Evolutionary conservation across 371 early-diverging fungal species (phyloP), one percentile per base, ranked within the genome.

Genomic region (Blakeslea trispora): DNA sequence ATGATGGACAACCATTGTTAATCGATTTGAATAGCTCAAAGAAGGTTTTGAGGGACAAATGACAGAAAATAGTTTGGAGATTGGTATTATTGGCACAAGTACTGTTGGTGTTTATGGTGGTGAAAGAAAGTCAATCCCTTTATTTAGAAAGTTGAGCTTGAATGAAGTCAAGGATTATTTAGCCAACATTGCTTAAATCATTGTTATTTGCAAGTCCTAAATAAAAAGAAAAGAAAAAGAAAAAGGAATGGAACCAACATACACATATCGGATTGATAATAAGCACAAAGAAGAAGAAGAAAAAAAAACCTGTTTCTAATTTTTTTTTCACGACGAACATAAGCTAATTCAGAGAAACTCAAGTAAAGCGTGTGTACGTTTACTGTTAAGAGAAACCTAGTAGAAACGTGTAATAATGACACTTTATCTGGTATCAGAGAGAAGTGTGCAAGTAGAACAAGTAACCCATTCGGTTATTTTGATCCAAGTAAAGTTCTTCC

Each of bases 1-100:
- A 49, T 34, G 31, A 18, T 17, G 34, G 1, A n/a, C n/a, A n/a
- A n/a, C n/a, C n/a, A n/a, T n/a, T n/a, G n/a, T 18, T 15, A 18
- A 9, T 31, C 22, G 21, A 10, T 39, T 6, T 34, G 42, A 15
- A 6, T 68, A 78, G 46, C 85, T 99, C 41, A 99, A 99, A 78
- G 98, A 99, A 75, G 95, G 96, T 17, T 95, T 94, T 66, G 99
- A 97, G 70, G 98, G 98, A 35, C 88, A 89, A 63, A 92, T 99
- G 92, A 92, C 89, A 31, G 97, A 94, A 63, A 81, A 89, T 53
- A 88, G 89, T 22, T 83, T 99, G 56, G 99, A 99, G 57, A 95
- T 99, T 69, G 99, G 97, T 22, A 86, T 98, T 54, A 86, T 89
- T 72, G 86, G 89, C 65, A 80, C 78, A 51, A 71, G 72, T 21